phyloP scores from a whole-genome alignment of 371 early-diverging fungal species.

The Coemansia sp. region DNA sequence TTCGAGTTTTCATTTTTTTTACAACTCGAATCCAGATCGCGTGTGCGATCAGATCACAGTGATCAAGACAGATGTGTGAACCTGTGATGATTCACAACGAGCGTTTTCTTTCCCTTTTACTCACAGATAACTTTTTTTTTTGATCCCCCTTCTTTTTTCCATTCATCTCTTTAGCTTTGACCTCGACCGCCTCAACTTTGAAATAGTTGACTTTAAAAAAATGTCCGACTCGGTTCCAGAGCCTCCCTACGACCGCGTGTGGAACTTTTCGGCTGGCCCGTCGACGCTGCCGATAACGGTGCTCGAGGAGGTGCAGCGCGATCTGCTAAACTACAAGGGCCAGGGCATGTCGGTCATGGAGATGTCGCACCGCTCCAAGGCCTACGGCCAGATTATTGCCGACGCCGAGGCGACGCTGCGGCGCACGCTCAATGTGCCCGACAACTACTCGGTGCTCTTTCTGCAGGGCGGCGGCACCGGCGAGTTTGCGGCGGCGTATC shows the following conservation, averaged over 20 bases:
- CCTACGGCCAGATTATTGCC: constrained; percentile 73
- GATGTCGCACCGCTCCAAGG: constrained; percentile 87
- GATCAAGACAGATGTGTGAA: not conserved
- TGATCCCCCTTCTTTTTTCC: not conserved
- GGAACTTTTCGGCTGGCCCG: constrained; percentile 91
- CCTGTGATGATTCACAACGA: not conserved
- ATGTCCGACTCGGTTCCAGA: constrained; percentile 5
- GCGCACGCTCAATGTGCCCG: constrained; percentile 74
- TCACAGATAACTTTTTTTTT: not conserved
- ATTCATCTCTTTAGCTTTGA: not conserved
- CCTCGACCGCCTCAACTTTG: too few species aligned
- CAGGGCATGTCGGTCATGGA: constrained; percentile 93
- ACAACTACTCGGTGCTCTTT: constrained; percentile 84
- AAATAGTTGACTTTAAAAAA: not conserved
- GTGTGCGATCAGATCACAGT: constrained; percentile 3
- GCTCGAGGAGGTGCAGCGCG: constrained; percentile 75
- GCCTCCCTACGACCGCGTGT: constrained; percentile 36
- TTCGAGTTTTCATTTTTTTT: not conserved
- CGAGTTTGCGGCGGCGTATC: constrained; percentile 86
- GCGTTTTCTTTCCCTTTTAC: not conserved
- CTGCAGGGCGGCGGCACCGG: constrained; percentile 96
- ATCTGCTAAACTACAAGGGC: constrained; percentile 75
- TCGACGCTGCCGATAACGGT: constrained; percentile 82
- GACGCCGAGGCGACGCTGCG: constrained; percentile 71
- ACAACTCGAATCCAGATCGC: not conserved